These are phyloP conservation scores for Adansonia gregorii DNA, from an alignment of 441 rosid species.

Conservation along the genomic window DNA sequence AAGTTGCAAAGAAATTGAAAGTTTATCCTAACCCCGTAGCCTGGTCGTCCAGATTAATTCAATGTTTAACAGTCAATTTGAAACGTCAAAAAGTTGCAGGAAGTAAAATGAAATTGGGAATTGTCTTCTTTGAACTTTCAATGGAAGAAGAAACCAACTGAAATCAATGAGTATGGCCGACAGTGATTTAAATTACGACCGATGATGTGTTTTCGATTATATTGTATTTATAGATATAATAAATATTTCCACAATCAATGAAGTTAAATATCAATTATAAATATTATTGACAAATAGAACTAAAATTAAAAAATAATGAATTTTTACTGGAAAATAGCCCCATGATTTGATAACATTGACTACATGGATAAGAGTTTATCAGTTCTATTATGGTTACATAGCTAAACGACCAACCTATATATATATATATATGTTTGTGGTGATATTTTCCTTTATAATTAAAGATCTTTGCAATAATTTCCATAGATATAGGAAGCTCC, in stretches of 20 bases:
- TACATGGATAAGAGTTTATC: neutral
- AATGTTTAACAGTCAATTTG: slow-evolving; percentile 3
- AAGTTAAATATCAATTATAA: too few species aligned
- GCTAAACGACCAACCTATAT: neutral
- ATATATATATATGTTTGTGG: neutral
- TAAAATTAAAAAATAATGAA: too few species aligned
- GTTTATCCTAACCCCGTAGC: neutral
- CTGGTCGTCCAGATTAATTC: neutral
- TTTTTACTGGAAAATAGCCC: neutral
- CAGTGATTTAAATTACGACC: too few species aligned
- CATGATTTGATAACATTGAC: neutral
- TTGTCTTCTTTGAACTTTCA: neutral
- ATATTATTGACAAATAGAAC: too few species aligned
- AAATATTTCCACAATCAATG: too few species aligned
- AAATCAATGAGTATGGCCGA: too few species aligned
- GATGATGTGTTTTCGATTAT: too few species aligned
- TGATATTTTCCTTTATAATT: neutral
- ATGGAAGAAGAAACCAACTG: neutral
- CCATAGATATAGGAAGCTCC: neutral
- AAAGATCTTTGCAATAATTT: neutral
- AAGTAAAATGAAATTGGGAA: neutral
- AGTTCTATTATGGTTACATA: neutral
- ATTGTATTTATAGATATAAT: too few species aligned
- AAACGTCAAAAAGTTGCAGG: neutral
- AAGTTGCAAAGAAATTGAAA: neutral